Evolutionary conservation across 352 stramenopile species (phyloP).

Genomic region (Phytophthora cactorum): DNA sequence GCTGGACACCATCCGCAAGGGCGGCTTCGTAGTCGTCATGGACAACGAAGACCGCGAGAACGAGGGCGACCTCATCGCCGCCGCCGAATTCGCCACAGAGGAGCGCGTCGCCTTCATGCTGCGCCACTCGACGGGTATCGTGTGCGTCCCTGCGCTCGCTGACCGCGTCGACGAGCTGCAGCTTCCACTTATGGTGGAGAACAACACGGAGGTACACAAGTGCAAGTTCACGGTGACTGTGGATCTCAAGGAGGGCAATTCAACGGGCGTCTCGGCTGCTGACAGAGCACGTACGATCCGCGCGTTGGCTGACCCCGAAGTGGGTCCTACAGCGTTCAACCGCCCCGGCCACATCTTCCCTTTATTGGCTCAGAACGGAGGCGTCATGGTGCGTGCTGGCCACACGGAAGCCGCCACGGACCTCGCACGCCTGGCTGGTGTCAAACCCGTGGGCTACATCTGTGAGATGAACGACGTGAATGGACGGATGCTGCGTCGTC

Average conservation of each 20-base stretch:
- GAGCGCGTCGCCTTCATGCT: constrained; percentile 96
- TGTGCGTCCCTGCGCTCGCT: constrained; percentile 95
- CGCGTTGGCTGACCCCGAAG: constrained; percentile 82
- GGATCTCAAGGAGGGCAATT: constrained; percentile 92
- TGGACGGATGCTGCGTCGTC: constrained; percentile 79
- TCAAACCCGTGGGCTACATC: constrained; percentile 88
- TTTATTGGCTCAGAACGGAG: constrained; percentile 66
- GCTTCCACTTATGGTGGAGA: constrained; percentile 95
- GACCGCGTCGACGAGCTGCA: constrained; percentile 89
- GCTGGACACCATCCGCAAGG: constrained; percentile 64
- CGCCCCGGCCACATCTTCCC: constrained; percentile 82
- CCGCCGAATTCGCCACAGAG: constrained; percentile 94
- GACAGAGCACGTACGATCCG: constrained; percentile 95
- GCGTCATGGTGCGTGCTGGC: constrained; percentile 86
- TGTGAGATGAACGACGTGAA: constrained; percentile 88
- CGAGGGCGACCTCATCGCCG: constrained; percentile 98
- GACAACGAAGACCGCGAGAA: constrained; percentile 99
- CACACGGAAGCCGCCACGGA: constrained; percentile 98
- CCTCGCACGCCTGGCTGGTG: constrained; percentile 92
- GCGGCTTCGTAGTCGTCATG: constrained; percentile 86
- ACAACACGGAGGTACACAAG: constrained; percentile 98
- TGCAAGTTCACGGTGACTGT: constrained; percentile 98
- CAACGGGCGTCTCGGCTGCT: constrained; percentile 96
- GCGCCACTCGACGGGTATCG: constrained; percentile 96
- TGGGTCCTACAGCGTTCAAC: constrained; percentile 69